Conservation (phyloP, 108 stramenopile species). For the Conticribra weissflogii region DNA sequence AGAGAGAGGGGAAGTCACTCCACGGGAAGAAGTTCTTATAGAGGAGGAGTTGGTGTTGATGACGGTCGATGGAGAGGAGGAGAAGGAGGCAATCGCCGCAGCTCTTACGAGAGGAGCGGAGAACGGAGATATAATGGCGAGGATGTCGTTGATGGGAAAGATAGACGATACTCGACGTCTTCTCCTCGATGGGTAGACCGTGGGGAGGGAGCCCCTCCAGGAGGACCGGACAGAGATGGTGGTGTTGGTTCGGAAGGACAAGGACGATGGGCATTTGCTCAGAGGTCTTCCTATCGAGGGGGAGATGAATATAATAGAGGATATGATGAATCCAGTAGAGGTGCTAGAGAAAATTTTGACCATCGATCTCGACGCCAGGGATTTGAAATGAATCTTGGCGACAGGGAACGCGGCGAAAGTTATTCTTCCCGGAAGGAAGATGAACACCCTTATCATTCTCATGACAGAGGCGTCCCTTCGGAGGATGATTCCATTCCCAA, state of each 20-base stretch:
- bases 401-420: neutral
- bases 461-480: neutral
- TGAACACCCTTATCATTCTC: neutral
- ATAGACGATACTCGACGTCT: slow-evolving; percentile 2
- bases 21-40: neutral
- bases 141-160: neutral
- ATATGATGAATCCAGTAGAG: neutral
- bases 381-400: neutral
- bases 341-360: neutral
- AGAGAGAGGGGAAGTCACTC: neutral
- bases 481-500: neutral
- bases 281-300: neutral
- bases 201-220: neutral
- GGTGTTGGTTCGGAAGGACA: neutral
- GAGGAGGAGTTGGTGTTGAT: neutral
- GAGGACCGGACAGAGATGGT: neutral
- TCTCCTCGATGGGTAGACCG: neutral
- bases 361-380: neutral
- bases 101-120: neutral
- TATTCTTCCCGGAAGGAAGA: neutral
- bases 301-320: neutral
- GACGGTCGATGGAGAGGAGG: too few relatives aligned
- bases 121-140: neutral
- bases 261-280: slow-evolving; percentile 11
- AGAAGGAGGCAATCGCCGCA: neutral